Evolutionary conservation across 1,139 yeast genomes (phyloP).

Genomic region (Zygosaccharomyces sapae): DNA sequence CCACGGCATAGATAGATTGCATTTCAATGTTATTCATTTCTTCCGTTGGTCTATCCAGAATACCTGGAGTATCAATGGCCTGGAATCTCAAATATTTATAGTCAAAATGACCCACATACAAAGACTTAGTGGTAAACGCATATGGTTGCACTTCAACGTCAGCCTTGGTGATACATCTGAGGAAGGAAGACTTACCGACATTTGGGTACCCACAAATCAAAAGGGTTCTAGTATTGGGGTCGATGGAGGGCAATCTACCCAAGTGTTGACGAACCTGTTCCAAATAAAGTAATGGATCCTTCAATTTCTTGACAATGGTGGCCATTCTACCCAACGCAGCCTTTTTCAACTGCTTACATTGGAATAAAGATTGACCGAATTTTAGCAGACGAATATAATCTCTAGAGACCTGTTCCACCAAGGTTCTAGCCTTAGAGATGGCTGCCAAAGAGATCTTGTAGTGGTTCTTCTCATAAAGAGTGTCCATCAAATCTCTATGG

Average conservation of each 20-base stretch:
- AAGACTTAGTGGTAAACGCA: constrained; percentile 94
- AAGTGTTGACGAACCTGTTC: constrained; percentile 99
- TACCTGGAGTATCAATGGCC: constrained; percentile 99
- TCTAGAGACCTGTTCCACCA: constrained; percentile 92
- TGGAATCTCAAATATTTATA: constrained; percentile 95
- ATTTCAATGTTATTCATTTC: constrained; percentile 99
- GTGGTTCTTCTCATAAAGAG: constrained; percentile 95
- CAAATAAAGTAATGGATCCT: constrained; percentile 86
- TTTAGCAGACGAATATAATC: constrained; percentile 90
- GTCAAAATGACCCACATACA: constrained; percentile 96
- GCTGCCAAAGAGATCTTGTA: constrained; percentile 97
- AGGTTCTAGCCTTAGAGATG: constrained; percentile 84
- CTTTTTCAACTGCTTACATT: constrained; percentile 95
- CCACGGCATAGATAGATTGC: constrained; percentile 98
- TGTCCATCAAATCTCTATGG: constrained; percentile 96
- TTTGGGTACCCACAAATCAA: constrained; percentile 98
- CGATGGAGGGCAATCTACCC: constrained; percentile 96
- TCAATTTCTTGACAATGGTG: constrained; percentile 87
- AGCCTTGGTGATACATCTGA: constrained; percentile 90
- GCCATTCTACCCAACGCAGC: constrained; percentile 99
- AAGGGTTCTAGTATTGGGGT: constrained; percentile 96
- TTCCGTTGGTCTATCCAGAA: constrained; percentile 96
- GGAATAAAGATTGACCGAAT: constrained; percentile 95
- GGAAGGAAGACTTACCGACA: constrained; percentile 96
- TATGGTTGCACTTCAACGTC: constrained; percentile 99